Evolutionary conservation across 257 asterid species (phyloP), one percentile per base, ranked within the genome.

Genomic region (Solanum sparsipilum): DNA sequence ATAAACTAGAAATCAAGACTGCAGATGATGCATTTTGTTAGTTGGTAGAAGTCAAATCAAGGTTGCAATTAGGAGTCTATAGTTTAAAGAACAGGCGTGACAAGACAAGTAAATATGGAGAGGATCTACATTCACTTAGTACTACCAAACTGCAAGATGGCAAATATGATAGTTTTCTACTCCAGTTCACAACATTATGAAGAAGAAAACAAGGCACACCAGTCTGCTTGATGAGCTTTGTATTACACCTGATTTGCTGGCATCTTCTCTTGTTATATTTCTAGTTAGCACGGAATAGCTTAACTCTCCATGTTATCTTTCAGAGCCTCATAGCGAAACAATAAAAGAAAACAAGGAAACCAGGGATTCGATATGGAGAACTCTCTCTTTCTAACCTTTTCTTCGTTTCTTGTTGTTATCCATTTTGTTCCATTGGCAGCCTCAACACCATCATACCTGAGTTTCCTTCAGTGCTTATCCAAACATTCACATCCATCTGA

Each of bases 381-480:
- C 13, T 21, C 60, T 29, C 86, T 31, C 35, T 4, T 13, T 83
- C 56, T 27, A 78, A 41, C 72, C 16, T 9, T 15, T 25, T 90
- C 63, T n/a, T 76, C 52, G 41, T 87, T 46, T 70, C 85, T 27
- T 68, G 60, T 75, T 13, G 84, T 46, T 29, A 5, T 79, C 13
- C 4, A 10, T 29, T 5, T 39, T 23, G 75, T 20, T 2, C 41
- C 86, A 27, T 52, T 74, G 13, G 44, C 92, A 9, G 60, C 89
- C 10, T 34, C 75, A 87, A 79, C 89, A 67, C 70, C 91, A 1
- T 78, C 88, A 25, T 78, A 82, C 70, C 89, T 88, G 39, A 44
- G 89, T 39, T 87, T 93, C 9, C 83, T 86, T 4, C 67, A 85
- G 15, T 93, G 95, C 63, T 88, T 93, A n/a, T 7, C 90, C 9